phyloP scores from a whole-genome alignment of 2,329 filamentous ascomycete genomes.

The Botrytis deweyae region DNA sequence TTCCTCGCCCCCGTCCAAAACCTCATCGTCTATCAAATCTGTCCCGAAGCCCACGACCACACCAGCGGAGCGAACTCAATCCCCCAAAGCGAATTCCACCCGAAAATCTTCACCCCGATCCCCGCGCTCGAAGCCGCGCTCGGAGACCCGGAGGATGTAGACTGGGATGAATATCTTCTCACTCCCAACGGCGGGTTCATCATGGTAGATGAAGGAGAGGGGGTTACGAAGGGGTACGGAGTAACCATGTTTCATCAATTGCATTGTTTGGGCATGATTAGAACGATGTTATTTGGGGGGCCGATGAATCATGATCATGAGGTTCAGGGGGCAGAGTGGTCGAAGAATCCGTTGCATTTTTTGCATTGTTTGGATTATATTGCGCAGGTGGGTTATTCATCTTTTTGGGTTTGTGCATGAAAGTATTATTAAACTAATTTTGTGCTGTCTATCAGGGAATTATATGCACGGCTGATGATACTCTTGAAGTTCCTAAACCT shows the following conservation, averaged over 20 bases:
- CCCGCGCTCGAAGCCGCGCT: background rate
- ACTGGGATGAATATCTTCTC: conserved; percentile 5
- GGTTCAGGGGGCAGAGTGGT: conserved; percentile 1
- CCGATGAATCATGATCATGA: conserved; percentile 1
- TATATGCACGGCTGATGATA: background rate
- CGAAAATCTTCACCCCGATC: background rate
- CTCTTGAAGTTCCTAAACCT: background rate
- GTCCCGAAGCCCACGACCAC: background rate
- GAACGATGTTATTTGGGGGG: background rate
- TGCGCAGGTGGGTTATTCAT: background rate
- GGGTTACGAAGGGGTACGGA: background rate
- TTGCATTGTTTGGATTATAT: conserved; percentile 3
- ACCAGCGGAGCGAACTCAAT: background rate
- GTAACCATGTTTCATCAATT: conserved; percentile 7
- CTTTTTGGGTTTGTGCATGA: background rate
- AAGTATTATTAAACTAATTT: background rate
- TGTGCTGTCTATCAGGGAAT: background rate
- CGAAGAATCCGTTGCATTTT: background rate
- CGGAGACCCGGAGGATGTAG: background rate
- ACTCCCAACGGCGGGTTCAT: background rate
- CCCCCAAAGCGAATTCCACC: background rate
- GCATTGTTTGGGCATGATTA: conserved; percentile 3
- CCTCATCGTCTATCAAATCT: background rate
- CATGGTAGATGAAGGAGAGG: background rate
- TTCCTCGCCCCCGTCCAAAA: background rate